Evolutionary conservation across 345 rosid species (phyloP).

Genomic region (Gossypium stocksii): DNA sequence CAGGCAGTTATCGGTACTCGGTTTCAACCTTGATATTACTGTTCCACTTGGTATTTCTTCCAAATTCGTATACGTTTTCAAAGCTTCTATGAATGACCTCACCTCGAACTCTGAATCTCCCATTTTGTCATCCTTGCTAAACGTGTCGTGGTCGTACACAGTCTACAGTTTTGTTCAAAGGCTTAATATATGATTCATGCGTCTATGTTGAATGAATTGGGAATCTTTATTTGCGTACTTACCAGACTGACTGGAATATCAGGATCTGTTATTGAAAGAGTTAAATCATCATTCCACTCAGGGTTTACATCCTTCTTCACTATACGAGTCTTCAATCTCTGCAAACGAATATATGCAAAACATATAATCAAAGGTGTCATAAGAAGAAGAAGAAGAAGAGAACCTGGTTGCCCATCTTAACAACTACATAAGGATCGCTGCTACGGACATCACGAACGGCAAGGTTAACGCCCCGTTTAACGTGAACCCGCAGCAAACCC

Average conservation of each 20-base stretch:
- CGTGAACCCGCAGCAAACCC: slow-evolving; percentile 68
- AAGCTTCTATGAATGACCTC: slow-evolving; percentile 53
- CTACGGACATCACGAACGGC: slow-evolving; percentile 88
- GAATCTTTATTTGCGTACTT: background rate
- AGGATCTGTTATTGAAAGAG: slow-evolving; percentile 74
- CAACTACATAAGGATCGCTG: slow-evolving; percentile 88
- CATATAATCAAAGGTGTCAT: background rate
- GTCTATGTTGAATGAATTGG: no score
- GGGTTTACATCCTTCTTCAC: slow-evolving; percentile 78
- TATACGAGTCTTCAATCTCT: slow-evolving; percentile 84
- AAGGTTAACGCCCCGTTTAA: slow-evolving; percentile 79
- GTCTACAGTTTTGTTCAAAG: slow-evolving; percentile 32
- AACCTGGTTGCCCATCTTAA: slow-evolving; percentile 83
- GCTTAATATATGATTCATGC: no score
- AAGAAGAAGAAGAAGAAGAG: background rate
- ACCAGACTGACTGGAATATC: slow-evolving; percentile 55
- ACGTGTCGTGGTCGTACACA: slow-evolving; percentile 81
- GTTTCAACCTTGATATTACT: slow-evolving; percentile 44
- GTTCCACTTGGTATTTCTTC: slow-evolving; percentile 57
- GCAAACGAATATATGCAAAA: slow-evolving; percentile 17
- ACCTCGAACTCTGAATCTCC: slow-evolving; percentile 85
- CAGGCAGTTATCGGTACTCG: slow-evolving; percentile 55
- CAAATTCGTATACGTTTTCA: slow-evolving; percentile 41
- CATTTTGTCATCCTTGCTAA: slow-evolving; percentile 87
- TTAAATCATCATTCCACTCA: slow-evolving; percentile 87